Evolutionary conservation across 768 basidiomycete species (phyloP), one percentile per base, ranked within the genome.

Genomic region (Suillus cothurnatus): DNA sequence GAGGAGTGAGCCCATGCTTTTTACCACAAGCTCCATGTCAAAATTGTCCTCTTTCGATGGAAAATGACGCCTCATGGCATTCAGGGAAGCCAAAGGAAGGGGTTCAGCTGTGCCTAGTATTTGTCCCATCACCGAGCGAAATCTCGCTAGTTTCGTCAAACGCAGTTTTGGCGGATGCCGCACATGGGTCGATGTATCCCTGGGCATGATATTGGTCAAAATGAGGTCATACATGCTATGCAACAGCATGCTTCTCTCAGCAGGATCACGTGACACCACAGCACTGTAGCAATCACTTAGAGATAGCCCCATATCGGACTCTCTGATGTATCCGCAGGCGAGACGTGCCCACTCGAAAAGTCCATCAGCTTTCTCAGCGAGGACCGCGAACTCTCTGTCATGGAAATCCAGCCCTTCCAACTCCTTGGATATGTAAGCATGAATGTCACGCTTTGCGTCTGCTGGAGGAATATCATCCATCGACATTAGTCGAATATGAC

Each of bases 241-340:
- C 32, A 64, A 36, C 26, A 43, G 39, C 6, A 7, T 21, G 36
- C 23, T 23, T 4, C 59, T 21, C 28, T 41, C 19, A 14, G 47
- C 36, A 21, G 26, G 47, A 49, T 49, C n/a, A 8, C 61, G 41
- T 8, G 34, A 9, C 43, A 50, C 50, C 17, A 38, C 21, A 32
- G 64, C 31, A 0, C 65, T 0, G 36, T 41, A 60, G 26, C 12
- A 38, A 21, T 60, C 63, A 0, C 2, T 41, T 8, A 8, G 28
- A 15, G 60, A n/a, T 11, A 32, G 5, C 2, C 62, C 63, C 9
- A 8, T 6, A 21, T 26, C 9, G 34, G 34, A 15, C 6, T 17
- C n/a, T 61, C 23, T 62, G 21, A 64, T 64, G 34, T 23, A 62
- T 23, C 64, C 64, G 49, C 64, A 64, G 12, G 62, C 63, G 17